These are phyloP conservation scores for Alternaria sp. DNA, from an alignment of 2,329 filamentous ascomycete species.

Conservation along the genomic window DNA sequence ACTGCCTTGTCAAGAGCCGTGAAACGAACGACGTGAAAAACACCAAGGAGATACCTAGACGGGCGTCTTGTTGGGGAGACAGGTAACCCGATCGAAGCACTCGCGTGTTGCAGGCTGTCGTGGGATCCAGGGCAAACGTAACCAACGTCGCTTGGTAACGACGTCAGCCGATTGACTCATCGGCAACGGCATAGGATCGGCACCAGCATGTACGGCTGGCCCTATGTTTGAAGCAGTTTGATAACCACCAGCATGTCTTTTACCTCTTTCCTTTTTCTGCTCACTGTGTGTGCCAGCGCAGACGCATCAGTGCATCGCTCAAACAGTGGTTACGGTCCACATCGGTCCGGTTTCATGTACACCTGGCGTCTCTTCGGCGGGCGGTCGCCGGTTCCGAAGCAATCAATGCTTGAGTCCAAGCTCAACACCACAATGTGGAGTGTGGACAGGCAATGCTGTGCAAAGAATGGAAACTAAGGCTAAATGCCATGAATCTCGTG, in stretches of 20 bases:
- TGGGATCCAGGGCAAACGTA: conserved; percentile 5
- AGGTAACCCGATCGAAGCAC: conserved; percentile 7
- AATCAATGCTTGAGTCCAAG: conserved; percentile 10
- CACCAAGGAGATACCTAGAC: not conserved
- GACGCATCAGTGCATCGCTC: conserved; percentile 1
- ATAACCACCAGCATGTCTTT: conserved; percentile 6
- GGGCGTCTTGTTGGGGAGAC: not conserved
- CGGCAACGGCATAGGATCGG: conserved; percentile 4
- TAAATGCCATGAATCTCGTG: not conserved
- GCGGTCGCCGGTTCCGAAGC: conserved; percentile 2
- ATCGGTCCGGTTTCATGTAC: conserved; percentile 28
- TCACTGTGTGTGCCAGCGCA: not conserved
- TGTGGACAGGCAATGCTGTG: conserved; percentile 5
- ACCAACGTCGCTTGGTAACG: conserved; percentile 6
- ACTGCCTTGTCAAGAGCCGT: conserved; percentile 3
- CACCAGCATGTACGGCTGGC: conserved; percentile 8
- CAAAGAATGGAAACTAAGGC: not conserved
- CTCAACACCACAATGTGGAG: conserved; percentile 4
- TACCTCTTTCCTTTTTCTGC: not conserved
- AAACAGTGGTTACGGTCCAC: conserved; percentile 17
- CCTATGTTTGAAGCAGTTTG: conserved; percentile 13
- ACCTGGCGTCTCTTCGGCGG: conserved; percentile 1
- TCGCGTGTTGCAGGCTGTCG: conserved; percentile 7
- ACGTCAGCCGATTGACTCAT: conserved; percentile 5
- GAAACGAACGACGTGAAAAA: conserved; percentile 7